A percentile compares a stretch with the other conserved stretches of the same genome.
Conservation (phyloP, 805 yeast genomes). For the Lipomyces yamanashiensis region DNA sequence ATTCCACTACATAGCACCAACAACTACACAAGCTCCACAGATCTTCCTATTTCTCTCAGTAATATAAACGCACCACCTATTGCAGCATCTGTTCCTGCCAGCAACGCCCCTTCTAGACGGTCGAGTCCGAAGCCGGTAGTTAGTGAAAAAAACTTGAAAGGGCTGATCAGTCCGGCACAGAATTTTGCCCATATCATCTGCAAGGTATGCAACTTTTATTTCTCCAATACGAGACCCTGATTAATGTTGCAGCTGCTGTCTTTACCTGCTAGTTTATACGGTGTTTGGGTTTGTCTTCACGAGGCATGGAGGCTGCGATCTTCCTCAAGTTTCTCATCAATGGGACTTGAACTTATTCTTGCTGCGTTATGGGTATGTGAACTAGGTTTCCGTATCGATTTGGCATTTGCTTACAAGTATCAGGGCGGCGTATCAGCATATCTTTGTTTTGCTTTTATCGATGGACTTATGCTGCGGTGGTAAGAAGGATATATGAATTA, state of each 20-base stretch:
- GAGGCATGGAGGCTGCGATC: conserved; percentile 44
- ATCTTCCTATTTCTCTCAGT: background rate
- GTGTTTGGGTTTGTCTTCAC: conserved; percentile 47
- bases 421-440: conserved; percentile 85
- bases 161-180: conserved; percentile 22
- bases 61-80: background rate
- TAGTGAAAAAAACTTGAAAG: conserved; percentile 22
- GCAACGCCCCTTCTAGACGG: conserved; percentile 4
- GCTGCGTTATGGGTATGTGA: conserved; percentile 69
- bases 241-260: conserved; percentile 49
- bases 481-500: background rate
- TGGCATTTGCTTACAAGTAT: background rate
- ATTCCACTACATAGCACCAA: background rate
- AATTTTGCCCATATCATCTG: conserved; percentile 22
- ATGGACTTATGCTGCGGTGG: conserved; percentile 89
- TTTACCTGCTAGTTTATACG: conserved; percentile 65
- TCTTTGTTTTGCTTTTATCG: conserved; percentile 79
- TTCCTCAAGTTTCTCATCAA: conserved; percentile 46
- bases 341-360: conserved; percentile 68
- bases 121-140: conserved; percentile 25
- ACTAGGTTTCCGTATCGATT: background rate
- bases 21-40: background rate
- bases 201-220: conserved; percentile 14
- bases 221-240: background rate
- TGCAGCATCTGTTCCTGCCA: conserved; percentile 1